Evolutionary conservation across 352 stramenopile genomes (phyloP).

Genomic region (Phytophthora lateralis): DNA sequence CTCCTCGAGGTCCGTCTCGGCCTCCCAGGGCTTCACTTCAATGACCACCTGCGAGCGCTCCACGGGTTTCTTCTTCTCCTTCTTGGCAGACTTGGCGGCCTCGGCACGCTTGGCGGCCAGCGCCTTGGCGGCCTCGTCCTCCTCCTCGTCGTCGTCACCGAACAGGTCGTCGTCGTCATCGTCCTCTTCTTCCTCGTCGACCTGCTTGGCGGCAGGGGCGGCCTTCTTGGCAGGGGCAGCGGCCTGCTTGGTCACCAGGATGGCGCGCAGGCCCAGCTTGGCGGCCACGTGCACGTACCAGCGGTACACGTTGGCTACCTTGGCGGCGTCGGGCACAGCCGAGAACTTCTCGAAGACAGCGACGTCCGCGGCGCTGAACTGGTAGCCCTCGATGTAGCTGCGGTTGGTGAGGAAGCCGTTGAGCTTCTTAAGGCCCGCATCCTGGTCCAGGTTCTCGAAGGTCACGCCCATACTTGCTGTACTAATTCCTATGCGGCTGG

Average conservation of each 20-base stretch:
- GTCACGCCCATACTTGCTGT: conserved; percentile 51
- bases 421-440: conserved; percentile 74
- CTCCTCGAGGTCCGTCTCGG: conserved; percentile 75
- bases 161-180: conserved; percentile 69
- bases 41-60: conserved; percentile 71
- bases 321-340: conserved; percentile 47
- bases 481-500: conserved; percentile 12
- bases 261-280: conserved; percentile 57
- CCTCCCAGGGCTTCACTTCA: conserved; percentile 83
- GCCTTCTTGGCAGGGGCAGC: conserved; percentile 22
- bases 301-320: conserved; percentile 70
- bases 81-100: conserved; percentile 59
- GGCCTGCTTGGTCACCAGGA: conserved; percentile 36
- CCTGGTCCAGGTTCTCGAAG: conserved; percentile 69
- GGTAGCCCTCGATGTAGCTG: conserved; percentile 82
- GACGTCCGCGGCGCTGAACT: conserved; percentile 70
- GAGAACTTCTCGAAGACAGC: conserved; percentile 60
- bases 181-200: conserved; percentile 44
- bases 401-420: conserved; percentile 82
- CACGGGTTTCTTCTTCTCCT: conserved; percentile 70
- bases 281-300: conserved; percentile 73
- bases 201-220: conserved; percentile 32
- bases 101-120: conserved; percentile 60
- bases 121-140: conserved; percentile 46
- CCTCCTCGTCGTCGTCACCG: conserved; percentile 71